Evolutionary conservation across 495 filamentous ascomycete species (phyloP).

Genomic region (Tuber aestivum): DNA sequence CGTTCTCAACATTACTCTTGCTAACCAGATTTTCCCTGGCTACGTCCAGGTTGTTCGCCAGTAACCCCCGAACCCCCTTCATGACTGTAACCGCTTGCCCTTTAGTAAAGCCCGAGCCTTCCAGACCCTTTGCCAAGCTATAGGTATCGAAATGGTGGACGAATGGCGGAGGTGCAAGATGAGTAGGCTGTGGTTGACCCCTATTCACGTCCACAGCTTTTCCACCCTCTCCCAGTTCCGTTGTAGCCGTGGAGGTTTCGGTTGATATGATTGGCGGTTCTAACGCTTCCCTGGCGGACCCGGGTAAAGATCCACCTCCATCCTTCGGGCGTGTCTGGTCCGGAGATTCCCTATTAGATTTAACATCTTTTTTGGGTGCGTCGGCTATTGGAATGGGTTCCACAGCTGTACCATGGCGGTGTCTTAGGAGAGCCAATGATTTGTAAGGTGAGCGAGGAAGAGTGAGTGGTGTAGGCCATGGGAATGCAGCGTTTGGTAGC

Average conservation of each 20-base stretch:
- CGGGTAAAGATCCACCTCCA: constrained; percentile 5
- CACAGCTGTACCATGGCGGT: constrained; percentile 59
- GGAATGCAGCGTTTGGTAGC: constrained; percentile 39
- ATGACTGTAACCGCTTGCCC: constrained; percentile 71
- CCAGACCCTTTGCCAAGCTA: constrained; percentile 70
- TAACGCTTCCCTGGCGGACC: constrained; percentile 27
- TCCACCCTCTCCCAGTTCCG: constrained; percentile 34
- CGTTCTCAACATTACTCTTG: constrained; percentile 74
- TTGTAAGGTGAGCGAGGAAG: neutral
- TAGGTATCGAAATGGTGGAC: constrained; percentile 97
- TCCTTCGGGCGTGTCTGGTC: neutral
- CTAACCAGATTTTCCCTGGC: constrained; percentile 69
- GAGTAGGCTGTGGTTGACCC: constrained; percentile 39
- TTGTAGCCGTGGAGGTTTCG: constrained; percentile 15
- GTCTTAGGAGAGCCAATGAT: constrained; percentile 17
- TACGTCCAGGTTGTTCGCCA: constrained; percentile 71
- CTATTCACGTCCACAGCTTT: constrained; percentile 15
- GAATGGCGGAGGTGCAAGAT: constrained; percentile 52
- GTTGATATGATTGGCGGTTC: constrained; percentile 31
- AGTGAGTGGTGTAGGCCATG: neutral
- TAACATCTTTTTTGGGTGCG: constrained; percentile 7
- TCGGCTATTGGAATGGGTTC: constrained; percentile 48
- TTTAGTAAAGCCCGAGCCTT: constrained; percentile 59
- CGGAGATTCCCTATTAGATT: neutral
- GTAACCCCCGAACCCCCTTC: constrained; percentile 73